These are phyloP conservation scores for Xylaria curta DNA, from an alignment of 495 filamentous ascomycete genomes.

Conservation along the genomic window DNA sequence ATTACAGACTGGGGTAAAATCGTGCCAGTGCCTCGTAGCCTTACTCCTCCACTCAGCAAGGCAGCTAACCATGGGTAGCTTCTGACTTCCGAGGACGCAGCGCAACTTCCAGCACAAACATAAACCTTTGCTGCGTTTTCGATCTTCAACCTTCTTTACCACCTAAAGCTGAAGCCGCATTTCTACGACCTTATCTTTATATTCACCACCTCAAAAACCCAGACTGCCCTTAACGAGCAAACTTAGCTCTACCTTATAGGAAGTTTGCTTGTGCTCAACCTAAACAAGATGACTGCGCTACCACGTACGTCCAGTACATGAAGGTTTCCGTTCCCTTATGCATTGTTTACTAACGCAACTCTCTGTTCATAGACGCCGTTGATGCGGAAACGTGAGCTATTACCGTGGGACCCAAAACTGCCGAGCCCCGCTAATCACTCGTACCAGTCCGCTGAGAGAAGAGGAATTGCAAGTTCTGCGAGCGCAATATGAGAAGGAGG, in stretches of 20 bases:
- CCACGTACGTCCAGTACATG: slow-evolving; percentile 64
- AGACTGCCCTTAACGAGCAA: neutral
- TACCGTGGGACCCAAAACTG: neutral
- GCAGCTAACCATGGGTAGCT: neutral
- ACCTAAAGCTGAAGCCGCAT: neutral
- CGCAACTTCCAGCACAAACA: neutral
- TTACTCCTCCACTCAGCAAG: slow-evolving; percentile 18
- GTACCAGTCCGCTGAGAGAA: slow-evolving; percentile 78
- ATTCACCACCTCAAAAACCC: neutral
- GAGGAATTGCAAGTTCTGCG: slow-evolving; percentile 91
- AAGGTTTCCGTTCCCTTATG: neutral
- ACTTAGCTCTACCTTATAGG: neutral
- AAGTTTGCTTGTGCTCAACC: neutral
- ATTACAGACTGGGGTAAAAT: neutral
- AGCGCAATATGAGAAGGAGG: slow-evolving; percentile 94
- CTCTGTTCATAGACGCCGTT: slow-evolving; percentile 75
- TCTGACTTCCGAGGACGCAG: slow-evolving; percentile 14
- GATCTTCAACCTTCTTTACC: neutral
- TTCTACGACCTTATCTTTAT: slow-evolving; percentile 3
- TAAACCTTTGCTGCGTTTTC: neutral
- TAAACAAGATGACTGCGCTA: slow-evolving; percentile 65
- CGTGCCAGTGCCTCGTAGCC: slow-evolving; percentile 1
- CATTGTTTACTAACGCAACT: slow-evolving; percentile 29
- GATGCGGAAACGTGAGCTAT: slow-evolving; percentile 87
- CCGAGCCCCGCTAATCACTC: slow-evolving; percentile 8